Evolutionary conservation across 2,329 filamentous ascomycete genomes (phyloP), one percentile per base, ranked within the genome.

Genomic region (Colletotrichum lupini): DNA sequence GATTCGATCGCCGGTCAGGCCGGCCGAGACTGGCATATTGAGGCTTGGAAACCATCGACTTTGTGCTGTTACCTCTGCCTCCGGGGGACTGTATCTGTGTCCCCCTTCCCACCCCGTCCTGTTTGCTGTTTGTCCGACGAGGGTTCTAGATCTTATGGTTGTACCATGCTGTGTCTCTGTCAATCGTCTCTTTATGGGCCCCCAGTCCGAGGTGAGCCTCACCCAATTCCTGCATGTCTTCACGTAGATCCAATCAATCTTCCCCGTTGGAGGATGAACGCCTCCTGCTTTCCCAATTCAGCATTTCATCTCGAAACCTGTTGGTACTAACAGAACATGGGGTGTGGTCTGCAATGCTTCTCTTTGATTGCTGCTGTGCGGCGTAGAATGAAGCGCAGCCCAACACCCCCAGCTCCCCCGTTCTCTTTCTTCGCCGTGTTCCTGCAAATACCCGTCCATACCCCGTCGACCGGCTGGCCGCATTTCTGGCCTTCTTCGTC

Each of bases 11-110:
- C 28, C 62, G 68, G 55, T 46, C 32, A 56, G 61, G 32, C 56
- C 62, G 68, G 56, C 62, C 68, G 62, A 67, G 60, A 71, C 68
- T 52, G 53, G 68, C 68, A 61, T 71, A n/a, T 57, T 57, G 68
- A 71, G 56, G 55, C 62, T 65, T 52, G 52, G 56, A 42, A 14
- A 6, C 30, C 49, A 16, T 42, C 28, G 61, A 53, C 37, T 55
- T 6, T 30, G 8, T 57, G 12, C 12, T 57, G 16, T 55, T 12
- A 12, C 52, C 52, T 55, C 9, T 37, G 14, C 5, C 37, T 42
- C 14, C 37, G 37, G 7, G 37, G 37, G 14, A 19, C 37, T 14
- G 14, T 42, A 14, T 42, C 37, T 12, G 32, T 12, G 32, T 19
- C 14, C 2, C n/a, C 22, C 22, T 5, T 22, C 22, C 14, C 6